phyloP scores from a whole-genome alignment of 208 protist species.

The Sergeia podlipaevii region DNA sequence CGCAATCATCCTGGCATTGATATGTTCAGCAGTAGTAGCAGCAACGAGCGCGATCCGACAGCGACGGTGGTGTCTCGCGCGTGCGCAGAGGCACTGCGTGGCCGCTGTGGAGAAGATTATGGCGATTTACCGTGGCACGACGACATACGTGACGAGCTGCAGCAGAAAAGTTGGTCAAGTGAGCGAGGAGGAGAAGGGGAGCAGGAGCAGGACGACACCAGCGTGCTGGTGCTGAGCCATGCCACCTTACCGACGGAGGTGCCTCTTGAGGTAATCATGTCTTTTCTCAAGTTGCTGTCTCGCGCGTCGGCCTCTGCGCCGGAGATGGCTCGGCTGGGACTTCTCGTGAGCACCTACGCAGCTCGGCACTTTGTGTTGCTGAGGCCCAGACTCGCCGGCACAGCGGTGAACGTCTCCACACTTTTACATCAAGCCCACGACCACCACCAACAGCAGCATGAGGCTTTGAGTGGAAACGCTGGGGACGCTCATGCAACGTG shows the following conservation, averaged over 20 bases:
- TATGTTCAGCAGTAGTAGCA: too few relatives aligned
- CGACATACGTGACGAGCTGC: constrained; percentile 13
- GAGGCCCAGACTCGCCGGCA: constrained; percentile 42
- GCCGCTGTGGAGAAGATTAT: neutral
- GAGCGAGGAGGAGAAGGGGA: neutral
- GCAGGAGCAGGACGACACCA: constrained; percentile 3
- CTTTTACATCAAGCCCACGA: constrained; percentile 1
- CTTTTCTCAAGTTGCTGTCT: constrained; percentile 23
- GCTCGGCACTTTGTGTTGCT: constrained; percentile 65
- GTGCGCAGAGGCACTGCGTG: neutral
- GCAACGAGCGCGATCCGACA: constrained; percentile 1
- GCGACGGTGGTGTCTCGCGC: neutral
- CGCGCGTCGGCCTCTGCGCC: constrained; percentile 12
- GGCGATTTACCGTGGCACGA: constrained; percentile 10
- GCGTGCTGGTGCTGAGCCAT: neutral
- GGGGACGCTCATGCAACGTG: neutral
- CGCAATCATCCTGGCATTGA: too few relatives aligned
- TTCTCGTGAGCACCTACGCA: constrained; percentile 51
- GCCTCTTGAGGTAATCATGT: constrained; percentile 26
- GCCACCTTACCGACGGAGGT: constrained; percentile 3
- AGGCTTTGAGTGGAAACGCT: neutral
- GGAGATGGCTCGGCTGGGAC: constrained; percentile 31
- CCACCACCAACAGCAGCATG: neutral
- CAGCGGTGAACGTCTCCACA: constrained; percentile 29
- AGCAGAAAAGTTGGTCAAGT: neutral